Evolutionary conservation across 2,329 filamentous ascomycete genomes (phyloP).

Genomic region (Apiospora pterosperma): DNA sequence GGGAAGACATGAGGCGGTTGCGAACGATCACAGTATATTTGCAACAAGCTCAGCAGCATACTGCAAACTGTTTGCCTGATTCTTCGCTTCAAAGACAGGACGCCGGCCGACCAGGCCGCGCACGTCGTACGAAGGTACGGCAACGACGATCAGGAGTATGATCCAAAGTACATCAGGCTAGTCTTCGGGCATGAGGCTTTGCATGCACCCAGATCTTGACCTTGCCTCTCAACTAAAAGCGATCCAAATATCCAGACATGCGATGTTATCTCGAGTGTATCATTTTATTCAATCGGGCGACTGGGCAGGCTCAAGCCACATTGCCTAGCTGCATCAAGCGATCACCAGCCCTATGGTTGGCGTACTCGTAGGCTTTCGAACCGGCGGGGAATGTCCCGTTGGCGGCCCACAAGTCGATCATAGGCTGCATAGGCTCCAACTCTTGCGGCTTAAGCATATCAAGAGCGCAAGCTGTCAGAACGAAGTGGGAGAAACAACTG

Average conservation of each 20-base stretch:
- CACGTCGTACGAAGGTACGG: not conserved
- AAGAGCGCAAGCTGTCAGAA: slow-evolving; percentile 74
- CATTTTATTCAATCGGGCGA: not conserved
- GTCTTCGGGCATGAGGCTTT: not conserved
- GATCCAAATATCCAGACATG: not conserved
- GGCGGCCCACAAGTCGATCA: slow-evolving; percentile 88
- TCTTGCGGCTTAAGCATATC: slow-evolving; percentile 86
- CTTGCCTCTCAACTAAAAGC: not conserved
- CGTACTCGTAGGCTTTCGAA: slow-evolving; percentile 63
- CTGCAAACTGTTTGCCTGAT: not conserved
- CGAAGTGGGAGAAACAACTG: slow-evolving; percentile 83
- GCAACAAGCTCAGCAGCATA: not conserved
- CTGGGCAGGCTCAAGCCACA: not conserved
- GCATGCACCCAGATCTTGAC: not conserved
- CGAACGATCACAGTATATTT: not conserved
- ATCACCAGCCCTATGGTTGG: slow-evolving; percentile 59
- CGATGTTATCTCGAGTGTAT: not conserved
- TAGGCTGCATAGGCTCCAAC: slow-evolving; percentile 90
- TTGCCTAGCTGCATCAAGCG: slow-evolving; percentile 48
- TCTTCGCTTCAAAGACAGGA: not conserved
- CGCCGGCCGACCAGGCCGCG: not conserved
- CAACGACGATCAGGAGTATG: not conserved
- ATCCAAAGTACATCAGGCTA: not conserved
- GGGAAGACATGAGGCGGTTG: not conserved
- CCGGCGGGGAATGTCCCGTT: slow-evolving; percentile 84